Evolutionary conservation across 805 yeast species (phyloP).

Genomic region (Metschnikowia sp.): DNA sequence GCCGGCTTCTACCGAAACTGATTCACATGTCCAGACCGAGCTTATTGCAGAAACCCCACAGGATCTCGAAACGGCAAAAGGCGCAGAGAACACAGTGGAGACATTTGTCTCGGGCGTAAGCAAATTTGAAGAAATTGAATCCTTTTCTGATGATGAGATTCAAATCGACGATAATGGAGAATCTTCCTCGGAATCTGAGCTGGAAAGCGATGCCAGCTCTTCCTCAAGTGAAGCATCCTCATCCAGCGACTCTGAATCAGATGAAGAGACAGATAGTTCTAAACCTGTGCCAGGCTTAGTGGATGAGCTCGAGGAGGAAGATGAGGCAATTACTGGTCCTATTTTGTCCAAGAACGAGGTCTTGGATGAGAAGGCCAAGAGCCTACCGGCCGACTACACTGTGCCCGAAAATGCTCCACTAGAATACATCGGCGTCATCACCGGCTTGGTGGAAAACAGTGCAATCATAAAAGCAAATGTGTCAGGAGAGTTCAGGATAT

Average conservation of each 20-base stretch:
- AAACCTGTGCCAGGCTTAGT: conserved; percentile 2
- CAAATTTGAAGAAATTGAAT: not conserved
- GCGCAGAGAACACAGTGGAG: too few species aligned
- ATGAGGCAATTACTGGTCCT: conserved; percentile 51
- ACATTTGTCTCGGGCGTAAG: too few species aligned
- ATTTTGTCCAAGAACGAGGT: conserved; percentile 78
- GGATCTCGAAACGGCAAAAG: too few species aligned
- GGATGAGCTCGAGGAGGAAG: conserved; percentile 41
- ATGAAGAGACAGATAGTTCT: conserved; percentile 2
- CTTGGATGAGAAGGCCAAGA: conserved; percentile 61
- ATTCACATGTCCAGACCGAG: too few species aligned
- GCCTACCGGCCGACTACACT: conserved; percentile 61
- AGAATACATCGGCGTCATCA: conserved; percentile 67
- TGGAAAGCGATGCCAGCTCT: not conserved
- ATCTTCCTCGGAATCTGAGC: not conserved
- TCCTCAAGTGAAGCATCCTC: not conserved
- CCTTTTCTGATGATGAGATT: conserved; percentile 19
- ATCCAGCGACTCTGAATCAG: conserved; percentile 6
- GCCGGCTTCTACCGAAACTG: too few species aligned
- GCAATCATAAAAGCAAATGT: conserved; percentile 65
- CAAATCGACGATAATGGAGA: conserved; percentile 5
- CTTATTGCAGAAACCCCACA: too few species aligned
- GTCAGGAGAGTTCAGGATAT: conserved; percentile 82
- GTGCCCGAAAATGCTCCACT: conserved; percentile 62
- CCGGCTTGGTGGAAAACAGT: conserved; percentile 66